Conservation (phyloP, 805 yeast species). For the Yarrowia sp. region DNA sequence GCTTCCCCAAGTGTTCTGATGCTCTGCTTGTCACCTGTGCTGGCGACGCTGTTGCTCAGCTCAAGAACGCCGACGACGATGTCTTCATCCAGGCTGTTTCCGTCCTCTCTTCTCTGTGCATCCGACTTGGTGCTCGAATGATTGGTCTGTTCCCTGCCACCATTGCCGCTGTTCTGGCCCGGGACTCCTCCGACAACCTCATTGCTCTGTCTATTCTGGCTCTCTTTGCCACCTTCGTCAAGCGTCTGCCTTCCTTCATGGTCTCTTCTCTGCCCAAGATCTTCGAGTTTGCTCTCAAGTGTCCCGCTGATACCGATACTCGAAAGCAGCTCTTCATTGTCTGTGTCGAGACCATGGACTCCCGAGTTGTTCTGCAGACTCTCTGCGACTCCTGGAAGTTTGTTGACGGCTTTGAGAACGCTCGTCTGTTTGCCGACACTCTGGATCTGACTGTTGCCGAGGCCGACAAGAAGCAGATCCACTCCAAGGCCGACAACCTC, state of each 20-base stretch:
- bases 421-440: constrained; percentile 68
- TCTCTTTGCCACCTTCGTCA: constrained; percentile 69
- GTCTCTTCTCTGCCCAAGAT: constrained; percentile 64
- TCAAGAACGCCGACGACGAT: constrained; percentile 47
- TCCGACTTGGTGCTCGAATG: constrained; percentile 77
- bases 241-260: constrained; percentile 83
- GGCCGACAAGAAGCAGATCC: constrained; percentile 71
- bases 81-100: constrained; percentile 70
- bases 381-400: constrained; percentile 62
- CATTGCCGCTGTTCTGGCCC: constrained; percentile 60
- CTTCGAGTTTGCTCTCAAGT: constrained; percentile 48
- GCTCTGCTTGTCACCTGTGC: constrained; percentile 15
- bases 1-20: constrained; percentile 24
- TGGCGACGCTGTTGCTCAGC: constrained; percentile 11
- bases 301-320: constrained; percentile 54
- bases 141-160: constrained; percentile 76
- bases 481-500: constrained; percentile 65
- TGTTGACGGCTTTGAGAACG: constrained; percentile 37
- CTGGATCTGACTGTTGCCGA: constrained; percentile 64
- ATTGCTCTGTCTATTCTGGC: constrained; percentile 71
- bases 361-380: constrained; percentile 58
- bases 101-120: constrained; percentile 66
- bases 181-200: constrained; percentile 34
- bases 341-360: constrained; percentile 66
- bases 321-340: constrained; percentile 50